A percentile compares a stretch with the other conserved stretches of the same genome.
phyloP scores from a whole-genome alignment of 495 filamentous ascomycete genomes.

The Aspergillus nidulans region DNA sequence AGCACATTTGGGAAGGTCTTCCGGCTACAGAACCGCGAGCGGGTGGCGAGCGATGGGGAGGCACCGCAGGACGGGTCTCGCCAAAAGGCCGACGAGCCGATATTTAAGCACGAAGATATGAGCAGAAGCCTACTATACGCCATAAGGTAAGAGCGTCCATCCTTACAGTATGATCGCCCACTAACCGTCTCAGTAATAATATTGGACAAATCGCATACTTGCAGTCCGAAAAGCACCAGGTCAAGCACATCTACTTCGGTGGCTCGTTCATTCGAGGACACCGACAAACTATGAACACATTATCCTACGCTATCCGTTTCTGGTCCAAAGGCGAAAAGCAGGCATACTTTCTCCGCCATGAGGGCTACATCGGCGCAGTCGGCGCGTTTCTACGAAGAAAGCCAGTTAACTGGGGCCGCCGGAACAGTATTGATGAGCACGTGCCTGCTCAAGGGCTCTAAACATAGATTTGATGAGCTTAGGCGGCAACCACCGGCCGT shows the following conservation, averaged over 20 bases:
- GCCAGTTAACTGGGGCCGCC: slow-evolving; percentile 84
- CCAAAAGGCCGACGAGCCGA: slow-evolving; percentile 24
- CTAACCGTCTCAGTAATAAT: slow-evolving; percentile 68
- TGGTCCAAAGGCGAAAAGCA: slow-evolving; percentile 94
- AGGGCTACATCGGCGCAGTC: slow-evolving; percentile 94
- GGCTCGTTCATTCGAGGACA: slow-evolving; percentile 96
- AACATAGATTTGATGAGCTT: neutral
- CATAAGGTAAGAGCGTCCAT: slow-evolving; percentile 49
- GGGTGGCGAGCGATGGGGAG: slow-evolving; percentile 27
- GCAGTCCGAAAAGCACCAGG: slow-evolving; percentile 84
- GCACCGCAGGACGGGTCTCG: slow-evolving; percentile 49
- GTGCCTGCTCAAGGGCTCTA: slow-evolving; percentile 21
- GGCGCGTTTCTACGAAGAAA: slow-evolving; percentile 91
- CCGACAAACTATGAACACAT: slow-evolving; percentile 93
- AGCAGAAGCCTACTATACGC: slow-evolving; percentile 76
- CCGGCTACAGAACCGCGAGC: slow-evolving; percentile 75
- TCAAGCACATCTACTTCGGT: slow-evolving; percentile 94
- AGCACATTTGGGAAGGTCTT: slow-evolving; percentile 97
- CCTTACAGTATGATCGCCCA: neutral
- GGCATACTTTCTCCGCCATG: slow-evolving; percentile 92
- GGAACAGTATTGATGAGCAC: slow-evolving; percentile 62
- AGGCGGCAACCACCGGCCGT: neutral
- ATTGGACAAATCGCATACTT: slow-evolving; percentile 97
- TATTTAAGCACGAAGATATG: slow-evolving; percentile 62
- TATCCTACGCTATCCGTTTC: slow-evolving; percentile 93